phyloP scores from a whole-genome alignment of 1,284 basidiomycete species.

The Flammula alnicola region DNA sequence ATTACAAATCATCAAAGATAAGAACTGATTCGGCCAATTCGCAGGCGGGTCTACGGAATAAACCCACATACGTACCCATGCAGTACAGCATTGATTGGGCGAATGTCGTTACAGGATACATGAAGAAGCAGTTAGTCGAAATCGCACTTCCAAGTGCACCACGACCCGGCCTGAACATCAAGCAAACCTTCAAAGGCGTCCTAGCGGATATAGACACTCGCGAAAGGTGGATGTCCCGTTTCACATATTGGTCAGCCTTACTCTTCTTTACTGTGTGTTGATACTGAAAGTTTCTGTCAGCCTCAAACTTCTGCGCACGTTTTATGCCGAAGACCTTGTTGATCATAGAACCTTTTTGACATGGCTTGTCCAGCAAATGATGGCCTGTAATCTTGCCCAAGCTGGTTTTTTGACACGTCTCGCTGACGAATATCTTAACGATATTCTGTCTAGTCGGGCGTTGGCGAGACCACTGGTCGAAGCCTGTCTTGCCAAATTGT shows the following conservation, averaged over 20 bases:
- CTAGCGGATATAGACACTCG: conserved; percentile 71
- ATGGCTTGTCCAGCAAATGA: conserved; percentile 86
- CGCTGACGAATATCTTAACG: conserved; percentile 80
- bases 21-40: conserved; percentile 1
- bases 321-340: conserved; percentile 83
- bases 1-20: not conserved
- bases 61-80: conserved; percentile 74
- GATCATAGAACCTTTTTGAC: conserved; percentile 80
- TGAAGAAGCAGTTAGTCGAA: conserved; percentile 88
- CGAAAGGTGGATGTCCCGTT: conserved; percentile 81
- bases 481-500: conserved; percentile 66
- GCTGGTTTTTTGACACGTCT: conserved; percentile 81
- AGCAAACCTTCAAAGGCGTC: conserved; percentile 79
- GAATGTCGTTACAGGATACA: conserved; percentile 81
- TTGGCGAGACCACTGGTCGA: conserved; percentile 70
- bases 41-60: conserved; percentile 74
- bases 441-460: conserved; percentile 69
- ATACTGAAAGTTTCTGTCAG: conserved; percentile 42
- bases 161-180: conserved; percentile 73
- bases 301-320: conserved; percentile 73
- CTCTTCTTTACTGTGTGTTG: not conserved
- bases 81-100: conserved; percentile 94
- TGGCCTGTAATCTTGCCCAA: conserved; percentile 81
- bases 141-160: conserved; percentile 84
- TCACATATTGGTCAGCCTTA: conserved; percentile 71